Conservation (phyloP, 2,329 filamentous ascomycete genomes). For the Verticillium isaacii region DNA sequence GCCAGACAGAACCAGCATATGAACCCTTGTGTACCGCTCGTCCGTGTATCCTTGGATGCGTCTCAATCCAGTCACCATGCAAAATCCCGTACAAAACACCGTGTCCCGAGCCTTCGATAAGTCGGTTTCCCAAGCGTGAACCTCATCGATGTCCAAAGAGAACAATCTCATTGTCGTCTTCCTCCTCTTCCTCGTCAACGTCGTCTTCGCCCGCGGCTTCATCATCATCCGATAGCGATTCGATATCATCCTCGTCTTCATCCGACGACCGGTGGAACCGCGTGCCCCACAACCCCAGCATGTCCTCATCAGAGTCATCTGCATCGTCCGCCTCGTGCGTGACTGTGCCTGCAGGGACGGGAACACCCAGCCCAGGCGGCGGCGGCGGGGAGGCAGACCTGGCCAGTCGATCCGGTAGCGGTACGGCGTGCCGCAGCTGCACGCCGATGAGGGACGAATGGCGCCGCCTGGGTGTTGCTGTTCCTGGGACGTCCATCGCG, state of each 20-base stretch:
- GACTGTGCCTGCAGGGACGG: slow-evolving; percentile 5
- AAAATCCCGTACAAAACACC: not conserved
- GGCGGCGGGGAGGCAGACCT: slow-evolving; percentile 9
- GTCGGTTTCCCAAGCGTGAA: not conserved
- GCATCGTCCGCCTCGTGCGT: slow-evolving; percentile 24
- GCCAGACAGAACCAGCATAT: not conserved
- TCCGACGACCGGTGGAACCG: slow-evolving; percentile 17
- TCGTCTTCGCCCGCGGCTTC: slow-evolving; percentile 39
- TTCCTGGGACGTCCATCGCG: not conserved
- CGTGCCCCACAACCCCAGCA: slow-evolving; percentile 47
- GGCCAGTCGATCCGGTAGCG: slow-evolving; percentile 34
- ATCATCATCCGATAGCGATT: slow-evolving; percentile 36
- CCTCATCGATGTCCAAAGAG: slow-evolving; percentile 43
- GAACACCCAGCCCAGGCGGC: slow-evolving; percentile 3
- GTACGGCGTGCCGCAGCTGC: slow-evolving; percentile 16
- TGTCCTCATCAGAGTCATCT: slow-evolving; percentile 39
- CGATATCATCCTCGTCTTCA: slow-evolving; percentile 27
- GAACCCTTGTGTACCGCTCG: not conserved
- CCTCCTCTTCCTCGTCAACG: slow-evolving; percentile 43
- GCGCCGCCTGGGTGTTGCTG: slow-evolving; percentile 21
- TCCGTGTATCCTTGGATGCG: not conserved
- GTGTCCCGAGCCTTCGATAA: not conserved
- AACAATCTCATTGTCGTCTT: slow-evolving; percentile 45
- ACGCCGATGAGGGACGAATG: slow-evolving; percentile 27
- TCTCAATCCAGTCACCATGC: not conserved